phyloP scores from a whole-genome alignment of 495 filamentous ascomycete genomes.

The Extremus antarcticus region DNA sequence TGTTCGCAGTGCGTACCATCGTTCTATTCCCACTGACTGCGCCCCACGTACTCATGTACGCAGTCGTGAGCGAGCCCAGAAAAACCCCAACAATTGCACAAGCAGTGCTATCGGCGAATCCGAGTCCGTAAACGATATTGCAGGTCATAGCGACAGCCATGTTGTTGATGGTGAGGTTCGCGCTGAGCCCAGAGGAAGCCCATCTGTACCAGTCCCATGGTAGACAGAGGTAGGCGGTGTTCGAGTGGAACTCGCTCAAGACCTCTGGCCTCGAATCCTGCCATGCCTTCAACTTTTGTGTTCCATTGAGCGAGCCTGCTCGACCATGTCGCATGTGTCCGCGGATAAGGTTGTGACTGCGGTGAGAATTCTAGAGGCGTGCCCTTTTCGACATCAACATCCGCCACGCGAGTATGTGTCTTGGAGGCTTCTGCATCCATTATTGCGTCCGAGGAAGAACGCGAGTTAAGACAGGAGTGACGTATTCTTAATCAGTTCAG shows the following conservation, averaged over 20 bases:
- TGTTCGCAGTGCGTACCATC: constrained; percentile 1
- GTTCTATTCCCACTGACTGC: constrained; percentile 9
- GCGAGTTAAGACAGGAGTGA: too few relatives aligned
- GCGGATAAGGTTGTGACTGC: background rate
- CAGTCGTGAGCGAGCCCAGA: constrained; percentile 1
- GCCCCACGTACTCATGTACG: constrained; percentile 11
- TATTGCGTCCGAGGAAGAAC: too few relatives aligned
- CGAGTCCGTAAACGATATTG: background rate
- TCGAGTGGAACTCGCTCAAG: constrained; percentile 1
- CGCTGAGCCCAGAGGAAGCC: constrained; percentile 1
- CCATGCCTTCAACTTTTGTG: background rate
- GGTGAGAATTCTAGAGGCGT: background rate
- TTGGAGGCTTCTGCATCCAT: too few relatives aligned
- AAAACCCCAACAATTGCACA: constrained; percentile 4
- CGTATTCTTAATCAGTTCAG: too few relatives aligned
- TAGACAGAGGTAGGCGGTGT: background rate
- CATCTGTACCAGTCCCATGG: constrained; percentile 23
- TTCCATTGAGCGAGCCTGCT: background rate
- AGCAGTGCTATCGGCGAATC: background rate
- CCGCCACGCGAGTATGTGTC: too few relatives aligned
- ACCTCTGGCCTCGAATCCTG: constrained; percentile 1
- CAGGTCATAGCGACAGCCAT: background rate
- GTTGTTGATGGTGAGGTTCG: background rate
- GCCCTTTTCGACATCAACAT: too few relatives aligned
- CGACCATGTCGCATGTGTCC: background rate